Percentiles rank a stretch among this genome's conserved stretches.
Conservation (phyloP, 164 flowering plant genomes). For the Chimonanthus praecox region DNA sequence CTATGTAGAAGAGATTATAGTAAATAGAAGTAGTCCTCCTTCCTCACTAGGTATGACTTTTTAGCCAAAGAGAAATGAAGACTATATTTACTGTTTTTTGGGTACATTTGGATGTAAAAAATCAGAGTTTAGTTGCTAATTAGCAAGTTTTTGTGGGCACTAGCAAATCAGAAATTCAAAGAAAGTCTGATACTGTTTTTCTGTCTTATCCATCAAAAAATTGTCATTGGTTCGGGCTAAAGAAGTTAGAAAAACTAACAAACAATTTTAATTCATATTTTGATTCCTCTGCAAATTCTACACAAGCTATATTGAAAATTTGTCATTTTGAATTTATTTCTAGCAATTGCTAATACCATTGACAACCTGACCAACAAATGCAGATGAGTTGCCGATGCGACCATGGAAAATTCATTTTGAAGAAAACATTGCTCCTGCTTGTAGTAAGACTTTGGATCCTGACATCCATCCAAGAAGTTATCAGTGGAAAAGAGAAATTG, state of each 20-base stretch:
- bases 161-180: background rate
- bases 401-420: conserved; percentile 62
- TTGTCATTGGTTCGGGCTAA: background rate
- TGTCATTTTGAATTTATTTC: background rate
- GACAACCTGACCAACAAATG: conserved; percentile 10
- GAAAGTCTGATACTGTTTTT: background rate
- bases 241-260: background rate
- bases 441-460: conserved; percentile 13
- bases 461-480: conserved; percentile 20
- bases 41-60: conserved; percentile 40
- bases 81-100: background rate
- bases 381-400: conserved; percentile 44
- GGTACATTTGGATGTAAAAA: background rate
- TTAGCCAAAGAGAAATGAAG: background rate
- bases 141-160: background rate
- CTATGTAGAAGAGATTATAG: conserved; percentile 55
- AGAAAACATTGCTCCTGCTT: conserved; percentile 29
- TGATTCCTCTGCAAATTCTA: background rate
- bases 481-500: conserved; percentile 34
- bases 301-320: background rate
- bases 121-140: too few species aligned
- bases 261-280: too few species aligned
- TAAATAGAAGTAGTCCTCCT: conserved; percentile 42
- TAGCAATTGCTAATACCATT: background rate
- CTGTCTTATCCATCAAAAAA: background rate